Base-by-base conservation (phyloP, 2,329 filamentous ascomycete species). In the Tolypocladium amazonense region DNA sequence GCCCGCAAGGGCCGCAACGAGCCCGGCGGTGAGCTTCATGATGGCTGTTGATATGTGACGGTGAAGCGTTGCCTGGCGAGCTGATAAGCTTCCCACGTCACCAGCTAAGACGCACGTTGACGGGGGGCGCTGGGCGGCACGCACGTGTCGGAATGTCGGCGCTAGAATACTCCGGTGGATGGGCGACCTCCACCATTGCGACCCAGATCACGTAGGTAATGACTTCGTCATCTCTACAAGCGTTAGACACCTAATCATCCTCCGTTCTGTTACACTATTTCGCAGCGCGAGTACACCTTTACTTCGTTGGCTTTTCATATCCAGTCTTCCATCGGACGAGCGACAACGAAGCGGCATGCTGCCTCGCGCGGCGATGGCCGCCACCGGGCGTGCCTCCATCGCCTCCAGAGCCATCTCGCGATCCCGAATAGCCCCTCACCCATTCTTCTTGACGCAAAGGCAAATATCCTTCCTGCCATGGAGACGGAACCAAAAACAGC, bases 21-120 rank as follows among this genome's bases (percentile, higher is more conserved):
- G 68, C 68, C 75, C 75, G 62, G 73, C 64, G 61, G 66, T 71
- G 66, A 77, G 73, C 74, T 76, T 77, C 76, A 78, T 78, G 69
- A 67, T 76, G 70, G 65, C 59, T 59, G 54, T 63, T 59, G 66
- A 65, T 66, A 61, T 62, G 67, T 71, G 71, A 72, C 71, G 72
- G 68, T 68, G 67, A 56, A 66, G 66, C 67, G 65, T 69, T 66
- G 65, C 63, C 63, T 61, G 63, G 58, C 62, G 59, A 58, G 60
- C 59, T 65, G 58, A 50, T 58, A 55, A 64, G 62, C 62, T 64
- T 63, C 61, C 60, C 65, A 68, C 66, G 71, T 73, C 69, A 71
- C 70, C 66, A 69, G 66, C 68, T 27, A 52, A 33, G 47, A n/a
- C n/a, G 27, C 65, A 52, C 52, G 57, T 35, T 35, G 52, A 56